phyloP scores from a whole-genome alignment of 1,284 basidiomycete species.

The Naganishia cerealis region DNA sequence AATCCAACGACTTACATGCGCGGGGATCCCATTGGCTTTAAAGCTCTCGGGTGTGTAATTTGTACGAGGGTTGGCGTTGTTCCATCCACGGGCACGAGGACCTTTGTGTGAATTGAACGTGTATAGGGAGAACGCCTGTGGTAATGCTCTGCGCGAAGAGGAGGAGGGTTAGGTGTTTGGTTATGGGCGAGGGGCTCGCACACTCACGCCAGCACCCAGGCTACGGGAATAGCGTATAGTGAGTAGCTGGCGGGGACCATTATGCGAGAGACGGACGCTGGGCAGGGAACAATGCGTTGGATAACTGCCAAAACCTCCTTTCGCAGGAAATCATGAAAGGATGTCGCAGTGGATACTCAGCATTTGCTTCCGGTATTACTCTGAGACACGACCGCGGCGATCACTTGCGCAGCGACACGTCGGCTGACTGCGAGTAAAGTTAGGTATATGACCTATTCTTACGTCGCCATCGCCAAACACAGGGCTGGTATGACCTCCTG shows the following conservation, averaged over 20 bases:
- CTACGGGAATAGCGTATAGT: conserved; percentile 16
- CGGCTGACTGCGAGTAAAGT: background rate
- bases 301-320: background rate
- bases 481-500: background rate
- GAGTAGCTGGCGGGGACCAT: conserved; percentile 9
- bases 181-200: background rate
- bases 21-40: conserved; percentile 17
- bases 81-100: conserved; percentile 1
- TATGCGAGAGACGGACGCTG: background rate
- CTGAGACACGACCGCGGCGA: conserved; percentile 1
- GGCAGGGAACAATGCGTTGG: background rate
- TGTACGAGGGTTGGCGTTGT: conserved; percentile 4
- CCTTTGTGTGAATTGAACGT: background rate
- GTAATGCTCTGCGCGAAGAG: background rate
- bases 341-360: background rate
- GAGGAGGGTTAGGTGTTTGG: background rate
- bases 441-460: background rate
- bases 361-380: background rate
- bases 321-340: background rate
- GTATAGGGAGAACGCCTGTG: conserved; percentile 18
- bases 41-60: conserved; percentile 9
- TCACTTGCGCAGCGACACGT: background rate
- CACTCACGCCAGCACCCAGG: conserved; percentile 12
- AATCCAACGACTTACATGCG: background rate
- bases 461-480: too few relatives aligned